These are phyloP conservation scores for Beta lomatogona DNA, from an alignment of 179 eudicot species.

Conservation along the genomic window DNA sequence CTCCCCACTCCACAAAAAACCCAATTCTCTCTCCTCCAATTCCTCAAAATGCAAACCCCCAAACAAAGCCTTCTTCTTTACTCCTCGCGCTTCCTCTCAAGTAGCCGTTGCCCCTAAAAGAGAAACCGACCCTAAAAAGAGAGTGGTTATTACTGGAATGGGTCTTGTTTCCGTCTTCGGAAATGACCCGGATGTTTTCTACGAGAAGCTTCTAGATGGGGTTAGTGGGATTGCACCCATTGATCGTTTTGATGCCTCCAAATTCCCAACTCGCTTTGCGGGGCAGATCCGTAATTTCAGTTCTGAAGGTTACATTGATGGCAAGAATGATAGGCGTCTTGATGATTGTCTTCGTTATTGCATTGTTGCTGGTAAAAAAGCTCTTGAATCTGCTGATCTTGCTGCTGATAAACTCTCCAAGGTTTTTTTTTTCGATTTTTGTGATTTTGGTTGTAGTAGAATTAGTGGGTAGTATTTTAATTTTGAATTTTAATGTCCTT, in stretches of 20 bases:
- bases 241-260: constrained; percentile 77
- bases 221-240: constrained; percentile 67
- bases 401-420: constrained; percentile 50
- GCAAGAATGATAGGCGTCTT: constrained; percentile 71
- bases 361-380: constrained; percentile 84
- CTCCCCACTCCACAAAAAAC: constrained; percentile 38
- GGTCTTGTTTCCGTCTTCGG: constrained; percentile 86
- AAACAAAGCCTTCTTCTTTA: constrained; percentile 19
- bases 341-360: constrained; percentile 74
- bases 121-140: constrained; percentile 78
- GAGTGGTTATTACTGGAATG: constrained; percentile 77
- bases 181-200: constrained; percentile 62
- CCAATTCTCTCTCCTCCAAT: constrained; percentile 26
- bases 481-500: neutral
- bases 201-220: constrained; percentile 64
- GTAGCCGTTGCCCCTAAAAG: constrained; percentile 47
- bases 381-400: constrained; percentile 68
- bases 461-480: neutral
- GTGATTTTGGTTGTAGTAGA: neutral
- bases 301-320: constrained; percentile 73
- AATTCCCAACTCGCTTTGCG: constrained; percentile 73
- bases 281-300: constrained; percentile 74
- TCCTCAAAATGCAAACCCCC: neutral
- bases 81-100: constrained; percentile 35
- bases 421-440: constrained; percentile 31